A percentile compares a stretch with the other conserved stretches of the same genome.
Conservation (phyloP, 2,329 filamentous ascomycete genomes). For the Colletotrichum destructivum region DNA sequence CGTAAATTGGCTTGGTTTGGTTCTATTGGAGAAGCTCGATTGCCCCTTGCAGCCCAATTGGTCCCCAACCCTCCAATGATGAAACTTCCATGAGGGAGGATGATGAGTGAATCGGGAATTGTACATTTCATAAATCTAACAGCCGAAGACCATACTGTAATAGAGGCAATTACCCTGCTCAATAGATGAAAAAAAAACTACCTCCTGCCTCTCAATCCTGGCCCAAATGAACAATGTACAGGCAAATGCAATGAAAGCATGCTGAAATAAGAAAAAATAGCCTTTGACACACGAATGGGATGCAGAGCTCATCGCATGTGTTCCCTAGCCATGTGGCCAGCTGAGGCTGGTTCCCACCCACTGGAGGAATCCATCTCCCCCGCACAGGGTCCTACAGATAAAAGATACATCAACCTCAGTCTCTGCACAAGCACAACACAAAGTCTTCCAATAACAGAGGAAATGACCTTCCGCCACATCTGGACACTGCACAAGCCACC, state of each 20-base stretch:
- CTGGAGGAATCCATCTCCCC: slow-evolving; percentile 10
- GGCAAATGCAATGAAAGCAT: slow-evolving; percentile 7
- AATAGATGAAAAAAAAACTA: neutral
- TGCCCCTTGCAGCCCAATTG: neutral
- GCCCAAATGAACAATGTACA: neutral
- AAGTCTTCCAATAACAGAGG: slow-evolving; percentile 7
- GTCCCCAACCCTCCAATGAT: neutral
- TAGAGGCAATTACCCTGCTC: neutral
- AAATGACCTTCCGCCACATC: slow-evolving; percentile 9
- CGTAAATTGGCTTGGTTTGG: slow-evolving; percentile 23
- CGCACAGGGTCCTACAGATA: slow-evolving; percentile 21
- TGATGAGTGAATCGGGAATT: neutral
- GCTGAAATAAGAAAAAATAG: neutral
- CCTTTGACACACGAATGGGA: slow-evolving; percentile 32
- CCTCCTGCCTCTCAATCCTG: neutral
- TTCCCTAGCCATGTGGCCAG: slow-evolving; percentile 14
- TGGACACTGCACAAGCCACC: slow-evolving; percentile 21
- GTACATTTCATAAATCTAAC: neutral
- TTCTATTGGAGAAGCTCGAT: slow-evolving; percentile 4
- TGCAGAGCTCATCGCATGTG: slow-evolving; percentile 35
- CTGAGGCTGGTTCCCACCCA: slow-evolving; percentile 24
- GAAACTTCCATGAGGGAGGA: neutral
- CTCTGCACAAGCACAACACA: too few species aligned
- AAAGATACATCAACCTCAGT: neutral
- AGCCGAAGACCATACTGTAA: too few species aligned